phyloP scores from a whole-genome alignment of 176 grass and related monocot species.

The Aegilops speltoides region DNA sequence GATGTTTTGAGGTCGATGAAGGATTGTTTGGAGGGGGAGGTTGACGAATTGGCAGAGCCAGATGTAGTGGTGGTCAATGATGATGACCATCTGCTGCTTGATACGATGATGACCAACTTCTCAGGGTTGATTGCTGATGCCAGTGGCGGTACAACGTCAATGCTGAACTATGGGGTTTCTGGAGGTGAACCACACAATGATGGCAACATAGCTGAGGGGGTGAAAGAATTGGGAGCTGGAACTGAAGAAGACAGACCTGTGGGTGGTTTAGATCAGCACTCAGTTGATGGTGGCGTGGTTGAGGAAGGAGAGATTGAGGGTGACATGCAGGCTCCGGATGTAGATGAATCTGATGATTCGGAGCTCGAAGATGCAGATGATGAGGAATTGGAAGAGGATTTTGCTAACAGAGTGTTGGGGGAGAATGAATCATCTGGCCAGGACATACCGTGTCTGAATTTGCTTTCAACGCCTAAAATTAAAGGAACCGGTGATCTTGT shows the following conservation, averaged over 20 bases:
- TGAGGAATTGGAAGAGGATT: constrained; percentile 39
- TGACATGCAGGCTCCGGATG: constrained; percentile 50
- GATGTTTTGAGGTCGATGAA: constrained; percentile 36
- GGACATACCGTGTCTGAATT: neutral
- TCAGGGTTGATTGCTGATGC: constrained; percentile 49
- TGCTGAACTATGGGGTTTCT: neutral
- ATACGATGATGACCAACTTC: constrained; percentile 52
- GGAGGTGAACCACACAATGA: constrained; percentile 19
- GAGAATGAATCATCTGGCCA: constrained; percentile 23
- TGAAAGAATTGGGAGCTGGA: constrained; percentile 12
- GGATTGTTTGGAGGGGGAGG: constrained; percentile 33
- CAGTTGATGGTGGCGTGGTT: constrained; percentile 29
- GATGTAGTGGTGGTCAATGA: constrained; percentile 18
- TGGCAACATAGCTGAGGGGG: constrained; percentile 28
- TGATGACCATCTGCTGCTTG: constrained; percentile 27
- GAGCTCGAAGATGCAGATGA: constrained; percentile 32
- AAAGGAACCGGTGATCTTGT: constrained; percentile 27
- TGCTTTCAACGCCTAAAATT: neutral
- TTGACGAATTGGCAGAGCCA: constrained; percentile 7
- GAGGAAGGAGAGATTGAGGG: constrained; percentile 96
- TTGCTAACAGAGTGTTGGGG: constrained; percentile 17
- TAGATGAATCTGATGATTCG: constrained; percentile 22
- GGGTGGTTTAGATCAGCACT: constrained; percentile 5
- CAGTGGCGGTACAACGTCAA: neutral
- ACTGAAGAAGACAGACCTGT: constrained; percentile 7